These are phyloP conservation scores for Spizellomyces punctatus DNA, from an alignment of 192 early-diverging fungal species.

Conservation along the genomic window DNA sequence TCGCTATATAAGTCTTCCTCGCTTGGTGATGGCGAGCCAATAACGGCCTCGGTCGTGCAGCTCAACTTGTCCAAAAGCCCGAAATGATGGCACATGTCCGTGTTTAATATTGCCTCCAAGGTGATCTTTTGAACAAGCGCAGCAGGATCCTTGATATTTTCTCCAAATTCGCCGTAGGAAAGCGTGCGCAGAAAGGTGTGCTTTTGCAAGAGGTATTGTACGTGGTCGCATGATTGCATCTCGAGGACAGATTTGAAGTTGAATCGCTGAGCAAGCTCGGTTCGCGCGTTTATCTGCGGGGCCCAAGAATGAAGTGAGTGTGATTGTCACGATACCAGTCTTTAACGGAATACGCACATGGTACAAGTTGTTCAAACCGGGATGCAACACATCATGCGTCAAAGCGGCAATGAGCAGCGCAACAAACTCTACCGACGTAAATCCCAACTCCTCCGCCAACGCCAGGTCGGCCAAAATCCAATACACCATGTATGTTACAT, in stretches of 20 bases:
- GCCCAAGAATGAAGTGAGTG: constrained; percentile 59
- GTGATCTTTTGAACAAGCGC: constrained; percentile 49
- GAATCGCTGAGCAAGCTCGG: constrained; percentile 72
- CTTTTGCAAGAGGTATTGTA: constrained; percentile 73
- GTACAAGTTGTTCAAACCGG: constrained; percentile 88
- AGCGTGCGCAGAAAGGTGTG: constrained; percentile 62
- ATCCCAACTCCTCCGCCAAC: constrained; percentile 63
- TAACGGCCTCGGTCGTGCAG: constrained; percentile 30
- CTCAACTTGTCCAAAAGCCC: constrained; percentile 55
- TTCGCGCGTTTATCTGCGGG: constrained; percentile 75
- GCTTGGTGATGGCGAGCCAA: constrained; percentile 13
- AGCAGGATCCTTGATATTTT: constrained; percentile 6
- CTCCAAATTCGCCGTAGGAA: constrained; percentile 6
- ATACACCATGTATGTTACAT: constrained; percentile 84
- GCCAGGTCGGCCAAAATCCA: constrained; percentile 74
- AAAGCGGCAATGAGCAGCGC: constrained; percentile 80
- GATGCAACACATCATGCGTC: constrained; percentile 87
- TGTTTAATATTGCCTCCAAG: constrained; percentile 79
- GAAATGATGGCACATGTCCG: constrained; percentile 93
- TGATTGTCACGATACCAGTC: no score
- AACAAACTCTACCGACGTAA: constrained; percentile 67
- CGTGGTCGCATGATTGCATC: constrained; percentile 77
- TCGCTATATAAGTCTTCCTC: constrained; percentile 1
- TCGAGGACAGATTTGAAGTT: constrained; percentile 85
- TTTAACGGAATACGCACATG: constrained; percentile 31